phyloP scores from a whole-genome alignment of 2,329 filamentous ascomycete genomes.

The Cladosporium halotolerans region DNA sequence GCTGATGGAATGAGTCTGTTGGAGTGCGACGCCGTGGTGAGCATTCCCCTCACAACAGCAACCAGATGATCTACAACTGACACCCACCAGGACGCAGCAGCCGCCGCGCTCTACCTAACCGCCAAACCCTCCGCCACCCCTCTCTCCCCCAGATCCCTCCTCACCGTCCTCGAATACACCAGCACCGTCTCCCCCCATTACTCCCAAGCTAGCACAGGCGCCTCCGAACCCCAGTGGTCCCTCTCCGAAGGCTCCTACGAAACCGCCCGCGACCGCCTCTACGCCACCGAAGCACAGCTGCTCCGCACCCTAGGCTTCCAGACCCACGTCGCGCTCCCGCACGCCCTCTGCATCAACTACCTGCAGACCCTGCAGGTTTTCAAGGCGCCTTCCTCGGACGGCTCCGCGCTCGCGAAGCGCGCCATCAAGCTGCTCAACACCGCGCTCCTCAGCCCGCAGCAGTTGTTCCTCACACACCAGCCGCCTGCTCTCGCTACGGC shows the following conservation, averaged over 20 bases:
- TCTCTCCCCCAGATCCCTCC: conserved; percentile 69
- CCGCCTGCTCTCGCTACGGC: conserved; percentile 78
- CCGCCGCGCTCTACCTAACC: conserved; percentile 71
- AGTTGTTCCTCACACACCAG: conserved; percentile 88
- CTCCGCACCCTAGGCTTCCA: conserved; percentile 73
- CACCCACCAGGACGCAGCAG: conserved; percentile 63
- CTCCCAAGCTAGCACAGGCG: conserved; percentile 33
- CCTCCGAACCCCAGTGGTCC: conserved; percentile 38
- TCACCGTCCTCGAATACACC: conserved; percentile 81
- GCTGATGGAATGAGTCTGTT: conserved; percentile 44
- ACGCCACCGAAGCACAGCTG: conserved; percentile 70
- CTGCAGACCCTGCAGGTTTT: conserved; percentile 78
- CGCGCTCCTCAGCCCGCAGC: conserved; percentile 76
- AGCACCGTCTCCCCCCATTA: conserved; percentile 55
- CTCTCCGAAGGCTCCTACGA: conserved; percentile 69
- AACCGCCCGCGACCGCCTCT: conserved; percentile 55
- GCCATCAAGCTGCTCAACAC: conserved; percentile 78
- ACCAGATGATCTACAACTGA: neutral
- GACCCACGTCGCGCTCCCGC: conserved; percentile 76
- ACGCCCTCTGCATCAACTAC: conserved; percentile 83
- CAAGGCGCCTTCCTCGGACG: conserved; percentile 28
- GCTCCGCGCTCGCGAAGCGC: conserved; percentile 53
- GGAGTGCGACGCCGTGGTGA: conserved; percentile 48
- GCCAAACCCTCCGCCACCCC: conserved; percentile 76
- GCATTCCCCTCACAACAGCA: neutral